phyloP scores from a whole-genome alignment of 768 basidiomycete species.

The Tylopilus cervinicoccineus region DNA sequence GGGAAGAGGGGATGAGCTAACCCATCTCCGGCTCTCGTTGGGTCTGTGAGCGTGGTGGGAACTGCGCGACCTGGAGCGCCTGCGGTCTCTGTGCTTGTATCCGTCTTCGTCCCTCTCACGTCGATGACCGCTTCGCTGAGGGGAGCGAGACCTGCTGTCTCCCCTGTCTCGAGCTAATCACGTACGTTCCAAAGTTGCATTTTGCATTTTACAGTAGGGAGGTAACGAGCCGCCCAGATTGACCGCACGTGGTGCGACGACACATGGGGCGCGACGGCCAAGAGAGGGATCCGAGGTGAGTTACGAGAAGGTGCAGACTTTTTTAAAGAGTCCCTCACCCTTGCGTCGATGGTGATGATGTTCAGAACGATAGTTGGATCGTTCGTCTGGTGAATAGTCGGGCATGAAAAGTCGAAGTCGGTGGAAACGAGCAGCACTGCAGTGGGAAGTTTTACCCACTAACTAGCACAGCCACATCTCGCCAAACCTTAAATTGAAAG shows the following conservation, averaged over 20 bases:
- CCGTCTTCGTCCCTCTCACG: conserved; percentile 11
- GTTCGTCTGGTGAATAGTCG: conserved; percentile 7
- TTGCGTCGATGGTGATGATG: conserved; percentile 10
- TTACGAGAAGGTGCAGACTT: conserved; percentile 5
- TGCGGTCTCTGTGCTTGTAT: conserved; percentile 4
- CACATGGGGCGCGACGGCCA: conserved; percentile 26
- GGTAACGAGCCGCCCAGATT: conserved; percentile 16
- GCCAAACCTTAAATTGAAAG: neutral
- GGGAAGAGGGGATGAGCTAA: neutral
- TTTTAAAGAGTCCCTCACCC: conserved; percentile 22
- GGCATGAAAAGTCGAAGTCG: conserved; percentile 11
- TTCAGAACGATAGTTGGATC: conserved; percentile 7
- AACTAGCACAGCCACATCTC: neutral
- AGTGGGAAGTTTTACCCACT: neutral
- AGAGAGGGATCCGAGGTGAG: conserved; percentile 23
- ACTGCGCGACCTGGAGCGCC: conserved; percentile 25
- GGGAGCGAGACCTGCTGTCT: conserved; percentile 25
- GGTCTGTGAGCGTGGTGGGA: conserved; percentile 7
- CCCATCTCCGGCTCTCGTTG: conserved; percentile 6
- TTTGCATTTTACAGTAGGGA: neutral
- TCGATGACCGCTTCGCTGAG: conserved; percentile 8
- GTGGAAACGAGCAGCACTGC: neutral
- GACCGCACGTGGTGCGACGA: conserved; percentile 6
- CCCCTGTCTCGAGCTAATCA: conserved; percentile 18
- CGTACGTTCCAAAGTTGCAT: neutral